These are phyloP conservation scores for Zalaria sp. DNA, from an alignment of 2,329 filamentous ascomycete species.

Conservation along the genomic window DNA sequence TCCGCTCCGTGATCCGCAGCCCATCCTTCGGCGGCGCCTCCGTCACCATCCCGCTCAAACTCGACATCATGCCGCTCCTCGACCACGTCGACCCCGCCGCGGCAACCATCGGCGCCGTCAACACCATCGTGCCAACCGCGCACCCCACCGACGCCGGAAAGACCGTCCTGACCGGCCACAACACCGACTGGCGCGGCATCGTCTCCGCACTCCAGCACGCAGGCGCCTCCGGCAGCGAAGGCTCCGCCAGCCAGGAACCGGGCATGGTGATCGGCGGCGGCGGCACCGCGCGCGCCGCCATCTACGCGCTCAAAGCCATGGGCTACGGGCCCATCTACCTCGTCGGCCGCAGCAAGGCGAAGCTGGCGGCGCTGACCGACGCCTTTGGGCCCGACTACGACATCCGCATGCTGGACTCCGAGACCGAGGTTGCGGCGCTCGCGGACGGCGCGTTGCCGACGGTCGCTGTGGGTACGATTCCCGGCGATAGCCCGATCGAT, in stretches of 20 bases:
- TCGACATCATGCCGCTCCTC: constrained; percentile 69
- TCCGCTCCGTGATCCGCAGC: constrained; percentile 51
- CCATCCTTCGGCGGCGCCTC: constrained; percentile 81
- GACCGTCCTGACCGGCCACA: constrained; percentile 58
- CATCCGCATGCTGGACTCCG: constrained; percentile 46
- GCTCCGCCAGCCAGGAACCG: constrained; percentile 12
- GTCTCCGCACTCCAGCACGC: constrained; percentile 59
- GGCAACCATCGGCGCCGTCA: constrained; percentile 76
- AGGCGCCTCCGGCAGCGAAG: constrained; percentile 36
- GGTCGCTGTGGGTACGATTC: constrained; percentile 81
- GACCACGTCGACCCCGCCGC: constrained; percentile 72
- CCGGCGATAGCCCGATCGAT: constrained; percentile 76
- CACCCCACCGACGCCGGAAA: constrained; percentile 21
- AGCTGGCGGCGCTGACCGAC: constrained; percentile 51
- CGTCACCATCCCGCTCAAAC: constrained; percentile 89
- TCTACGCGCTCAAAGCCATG: constrained; percentile 75
- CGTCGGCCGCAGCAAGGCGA: constrained; percentile 59
- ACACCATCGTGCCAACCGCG: constrained; percentile 64
- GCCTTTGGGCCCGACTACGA: constrained; percentile 65
- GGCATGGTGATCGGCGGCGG: constrained; percentile 82
- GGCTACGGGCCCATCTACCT: constrained; percentile 79
- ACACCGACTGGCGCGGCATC: constrained; percentile 96
- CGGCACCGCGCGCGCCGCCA: constrained; percentile 80
- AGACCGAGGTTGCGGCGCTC: constrained; percentile 36
- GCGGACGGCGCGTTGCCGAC: constrained; percentile 36